Evolutionary conservation across 441 rosid genomes (phyloP), one percentile per base, ranked within the genome.

Genomic region (Euphorbia corollata): DNA sequence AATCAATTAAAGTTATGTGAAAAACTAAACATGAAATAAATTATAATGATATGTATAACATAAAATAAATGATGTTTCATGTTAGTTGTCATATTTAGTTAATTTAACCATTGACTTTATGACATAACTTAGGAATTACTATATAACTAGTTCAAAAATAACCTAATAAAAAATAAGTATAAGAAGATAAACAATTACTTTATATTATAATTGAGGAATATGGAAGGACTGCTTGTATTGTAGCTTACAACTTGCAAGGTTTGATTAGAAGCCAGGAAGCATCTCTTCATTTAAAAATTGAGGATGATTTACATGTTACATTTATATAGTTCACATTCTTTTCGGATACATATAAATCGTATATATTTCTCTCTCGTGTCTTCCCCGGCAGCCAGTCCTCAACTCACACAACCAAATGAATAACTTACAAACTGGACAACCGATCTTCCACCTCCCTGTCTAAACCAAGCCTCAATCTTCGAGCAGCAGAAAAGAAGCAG

Each of bases 361-460:
- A 9, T 16, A 32, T 34, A 0, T 51, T 60, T 41, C 48, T 47
- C 30, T 43, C 43, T 48, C 36, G 69, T 69, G 30, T 56, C 41
- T 56, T 53, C 62, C 18, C 54, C 24, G 4, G 30, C 30, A 61
- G 56, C 32, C 63, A 19, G 71, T 68, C 73, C 66, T 69, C 74
- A 36, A 50, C 62, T 61, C 59, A 67, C 81, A 70, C 73, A 22
- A n/a, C 75, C 75, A 78, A 72, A 75, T 82, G 78, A 83, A 75
- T 65, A 68, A 72, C 76, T 72, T 68, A 65, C 74, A 68, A 70
- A 71, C 79, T 66, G 80, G 73, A 76, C 54, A 73, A 81, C 80
- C 68, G 84, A 84, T 80, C 84, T 85, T 83, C 89, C 87, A 81
- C 87, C 80, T 85, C 22, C 79, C 71, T 74, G 6, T 71, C 66